Percentiles rank a stretch among this genome's conserved stretches.
These are phyloP conservation scores for Saccharomycopsis synnaedendra DNA, from an alignment of 805 yeast genomes.

Conservation along the genomic window DNA sequence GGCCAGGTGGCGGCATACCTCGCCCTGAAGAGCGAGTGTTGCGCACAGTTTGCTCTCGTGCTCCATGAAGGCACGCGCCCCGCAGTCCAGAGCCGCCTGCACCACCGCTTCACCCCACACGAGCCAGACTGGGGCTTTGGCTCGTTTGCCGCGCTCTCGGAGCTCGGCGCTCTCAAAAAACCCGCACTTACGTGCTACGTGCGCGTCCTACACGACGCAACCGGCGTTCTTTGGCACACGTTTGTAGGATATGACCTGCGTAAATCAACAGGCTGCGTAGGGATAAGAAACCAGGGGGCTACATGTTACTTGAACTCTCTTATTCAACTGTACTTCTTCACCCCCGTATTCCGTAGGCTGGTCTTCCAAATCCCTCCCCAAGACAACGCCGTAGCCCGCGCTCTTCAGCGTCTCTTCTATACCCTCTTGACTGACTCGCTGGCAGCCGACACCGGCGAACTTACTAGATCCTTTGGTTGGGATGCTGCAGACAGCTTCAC, in stretches of 20 bases:
- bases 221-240: conserved; percentile 92
- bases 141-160: conserved; percentile 50
- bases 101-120: conserved; percentile 62
- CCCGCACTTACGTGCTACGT: conserved; percentile 70
- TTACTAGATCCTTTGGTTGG: conserved; percentile 96
- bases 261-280: conserved; percentile 80
- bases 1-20: conserved; percentile 61
- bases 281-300: conserved; percentile 94
- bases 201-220: conserved; percentile 71
- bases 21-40: conserved; percentile 37
- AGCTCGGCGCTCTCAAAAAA: conserved; percentile 29
- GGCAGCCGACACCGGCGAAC: conserved; percentile 75
- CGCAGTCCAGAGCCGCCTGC: conserved; percentile 72
- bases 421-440: conserved; percentile 59
- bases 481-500: conserved; percentile 90
- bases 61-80: conserved; percentile 74
- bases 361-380: conserved; percentile 87
- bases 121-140: conserved; percentile 97
- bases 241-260: conserved; percentile 79
- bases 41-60: conserved; percentile 77
- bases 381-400: conserved; percentile 27
- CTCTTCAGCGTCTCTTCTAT: conserved; percentile 82
- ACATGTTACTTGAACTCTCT: conserved; percentile 93
- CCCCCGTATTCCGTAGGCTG: conserved; percentile 67
- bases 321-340: conserved; percentile 81